phyloP scores from a whole-genome alignment of 805 yeast genomes.

The Soucietia sequanensis region DNA sequence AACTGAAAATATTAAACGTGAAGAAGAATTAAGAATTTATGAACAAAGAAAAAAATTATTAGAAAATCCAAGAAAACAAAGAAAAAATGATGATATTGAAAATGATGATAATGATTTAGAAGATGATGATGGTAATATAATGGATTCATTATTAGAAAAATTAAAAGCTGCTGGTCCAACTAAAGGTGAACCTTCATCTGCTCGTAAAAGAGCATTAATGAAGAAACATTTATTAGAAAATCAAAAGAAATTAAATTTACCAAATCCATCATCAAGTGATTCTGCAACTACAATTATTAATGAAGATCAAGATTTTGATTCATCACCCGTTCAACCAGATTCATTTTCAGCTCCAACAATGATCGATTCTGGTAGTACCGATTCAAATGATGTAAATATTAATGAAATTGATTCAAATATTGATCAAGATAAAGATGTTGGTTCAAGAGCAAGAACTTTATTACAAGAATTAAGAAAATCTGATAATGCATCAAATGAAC shows the following conservation, averaged over 20 bases:
- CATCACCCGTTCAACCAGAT: constrained; percentile 10
- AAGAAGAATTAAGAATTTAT: constrained; percentile 66
- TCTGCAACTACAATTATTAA: constrained; percentile 6
- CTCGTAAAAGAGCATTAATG: constrained; percentile 76
- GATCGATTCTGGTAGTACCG: constrained; percentile 2
- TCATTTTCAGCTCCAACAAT: constrained; percentile 4
- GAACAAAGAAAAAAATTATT: constrained; percentile 71
- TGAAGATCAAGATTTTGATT: constrained; percentile 15
- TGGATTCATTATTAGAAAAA: constrained; percentile 85
- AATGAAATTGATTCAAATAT: constrained; percentile 5
- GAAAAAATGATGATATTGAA: constrained; percentile 20
- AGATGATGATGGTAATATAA: constrained; percentile 53
- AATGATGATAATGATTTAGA: constrained; percentile 33
- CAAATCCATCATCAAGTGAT: constrained; percentile 6
- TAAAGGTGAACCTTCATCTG: constrained; percentile 73
- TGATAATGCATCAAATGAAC: constrained; percentile 20
- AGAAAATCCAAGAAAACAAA: constrained; percentile 42
- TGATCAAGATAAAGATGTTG: constrained; percentile 27
- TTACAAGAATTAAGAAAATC: constrained; percentile 57
- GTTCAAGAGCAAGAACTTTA: constrained; percentile 60
- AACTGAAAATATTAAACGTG: constrained; percentile 61
- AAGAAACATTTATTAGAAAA: constrained; percentile 56
- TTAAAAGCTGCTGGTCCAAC: constrained; percentile 83
- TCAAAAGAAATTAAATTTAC: constrained; percentile 8
- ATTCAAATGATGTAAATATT: neutral